These are phyloP conservation scores for Anisodus acutangulus DNA, from an alignment of 257 asterid genomes.

Conservation along the genomic window DNA sequence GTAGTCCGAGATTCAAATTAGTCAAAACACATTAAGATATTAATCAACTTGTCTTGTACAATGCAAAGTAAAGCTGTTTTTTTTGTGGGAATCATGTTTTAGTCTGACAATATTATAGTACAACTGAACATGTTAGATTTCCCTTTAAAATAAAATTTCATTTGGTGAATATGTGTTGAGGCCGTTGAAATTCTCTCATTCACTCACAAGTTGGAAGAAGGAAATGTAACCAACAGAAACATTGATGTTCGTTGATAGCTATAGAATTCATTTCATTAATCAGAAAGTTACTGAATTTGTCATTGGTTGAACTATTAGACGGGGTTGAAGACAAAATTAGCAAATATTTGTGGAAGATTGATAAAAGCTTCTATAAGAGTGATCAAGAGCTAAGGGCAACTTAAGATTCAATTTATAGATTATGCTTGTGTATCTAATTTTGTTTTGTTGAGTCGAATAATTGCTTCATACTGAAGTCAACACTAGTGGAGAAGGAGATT, in stretches of 20 bases:
- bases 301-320: background rate
- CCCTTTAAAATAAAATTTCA: background rate
- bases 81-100: conserved; percentile 17
- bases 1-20: conserved; percentile 6
- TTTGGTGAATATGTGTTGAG: conserved; percentile 19
- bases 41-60: conserved; percentile 19
- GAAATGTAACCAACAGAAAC: background rate
- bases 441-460: background rate
- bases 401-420: background rate
- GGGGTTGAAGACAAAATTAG: background rate
- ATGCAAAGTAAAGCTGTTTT: background rate
- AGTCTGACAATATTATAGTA: conserved; percentile 10
- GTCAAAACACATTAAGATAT: conserved; percentile 9
- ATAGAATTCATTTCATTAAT: background rate
- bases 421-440: background rate
- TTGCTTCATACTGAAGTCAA: background rate
- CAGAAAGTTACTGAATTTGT: background rate
- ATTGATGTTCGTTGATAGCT: background rate
- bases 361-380: background rate
- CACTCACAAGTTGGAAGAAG: conserved; percentile 5
- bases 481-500: background rate
- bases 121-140: conserved; percentile 11
- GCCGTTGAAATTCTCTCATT: background rate
- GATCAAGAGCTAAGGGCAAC: background rate
- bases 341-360: background rate